Conservation (phyloP, 805 yeast species). For the Ascoidea asiatica region DNA sequence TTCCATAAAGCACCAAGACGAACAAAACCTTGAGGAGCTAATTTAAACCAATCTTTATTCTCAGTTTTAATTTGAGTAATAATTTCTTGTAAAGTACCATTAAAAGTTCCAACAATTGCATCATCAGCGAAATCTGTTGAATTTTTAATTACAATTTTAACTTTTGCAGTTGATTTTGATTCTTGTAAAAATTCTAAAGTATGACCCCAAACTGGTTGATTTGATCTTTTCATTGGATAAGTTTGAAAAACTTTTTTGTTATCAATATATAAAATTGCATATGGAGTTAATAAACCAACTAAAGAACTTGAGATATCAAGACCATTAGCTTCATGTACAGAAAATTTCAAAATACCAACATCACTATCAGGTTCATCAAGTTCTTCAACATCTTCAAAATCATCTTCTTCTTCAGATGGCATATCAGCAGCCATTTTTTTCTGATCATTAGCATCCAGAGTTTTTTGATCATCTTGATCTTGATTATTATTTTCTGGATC, state of each 20-base stretch:
- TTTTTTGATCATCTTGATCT: constrained; percentile 5
- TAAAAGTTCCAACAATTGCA: constrained; percentile 37
- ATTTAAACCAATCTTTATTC: constrained; percentile 35
- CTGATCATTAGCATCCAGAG: too few relatives aligned
- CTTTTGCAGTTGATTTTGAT: constrained; percentile 40
- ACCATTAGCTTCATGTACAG: constrained; percentile 44
- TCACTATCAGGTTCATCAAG: constrained; percentile 37
- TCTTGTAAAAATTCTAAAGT: constrained; percentile 47
- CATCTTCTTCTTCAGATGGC: too few relatives aligned
- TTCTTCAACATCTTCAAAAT: constrained; percentile 12
- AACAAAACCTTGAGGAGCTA: constrained; percentile 40
- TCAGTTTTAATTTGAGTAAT: constrained; percentile 29
- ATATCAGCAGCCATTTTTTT: too few relatives aligned
- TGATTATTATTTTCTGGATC: constrained; percentile 2
- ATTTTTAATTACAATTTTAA: constrained; percentile 50
- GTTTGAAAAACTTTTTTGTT: constrained; percentile 39
- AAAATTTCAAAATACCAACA: constrained; percentile 58
- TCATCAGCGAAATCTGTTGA: constrained; percentile 33
- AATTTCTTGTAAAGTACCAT: constrained; percentile 39
- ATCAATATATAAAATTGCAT: constrained; percentile 52
- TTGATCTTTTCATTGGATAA: constrained; percentile 51
- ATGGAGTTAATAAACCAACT: constrained; percentile 36
- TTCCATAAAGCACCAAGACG: constrained; percentile 55
- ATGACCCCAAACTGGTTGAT: constrained; percentile 65
- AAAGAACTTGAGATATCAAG: constrained; percentile 40